Evolutionary conservation across 1,284 basidiomycete genomes (phyloP).

Genomic region (Ceratobasidium sp.): DNA sequence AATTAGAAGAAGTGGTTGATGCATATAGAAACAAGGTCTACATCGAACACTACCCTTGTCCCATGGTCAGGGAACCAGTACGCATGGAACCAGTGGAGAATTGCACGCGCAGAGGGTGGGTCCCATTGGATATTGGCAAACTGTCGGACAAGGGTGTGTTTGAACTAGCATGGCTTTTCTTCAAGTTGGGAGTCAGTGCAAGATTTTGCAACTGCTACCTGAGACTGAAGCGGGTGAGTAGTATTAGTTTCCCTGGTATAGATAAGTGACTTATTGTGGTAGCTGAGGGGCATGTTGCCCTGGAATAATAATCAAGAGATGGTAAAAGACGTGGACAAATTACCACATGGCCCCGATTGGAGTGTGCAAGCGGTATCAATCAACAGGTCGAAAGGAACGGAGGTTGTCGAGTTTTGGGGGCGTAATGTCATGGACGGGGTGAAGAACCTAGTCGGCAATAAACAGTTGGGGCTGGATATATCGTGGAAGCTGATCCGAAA

Average conservation of each 20-base stretch:
- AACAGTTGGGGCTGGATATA: constrained; percentile 17
- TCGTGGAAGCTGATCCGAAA: constrained; percentile 10
- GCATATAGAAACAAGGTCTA: too few species aligned
- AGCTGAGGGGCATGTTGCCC: background rate
- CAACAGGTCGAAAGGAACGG: constrained; percentile 45
- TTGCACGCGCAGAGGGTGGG: background rate
- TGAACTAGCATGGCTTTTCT: constrained; percentile 3
- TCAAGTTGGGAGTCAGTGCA: constrained; percentile 2
- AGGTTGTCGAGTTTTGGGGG: constrained; percentile 53
- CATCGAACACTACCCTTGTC: background rate
- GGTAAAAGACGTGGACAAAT: constrained; percentile 30
- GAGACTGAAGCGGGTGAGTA: constrained; percentile 7
- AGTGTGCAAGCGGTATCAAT: constrained; percentile 34
- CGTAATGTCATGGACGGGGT: constrained; percentile 52
- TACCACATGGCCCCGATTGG: constrained; percentile 21
- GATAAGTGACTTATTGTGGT: background rate
- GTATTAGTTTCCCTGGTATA: background rate
- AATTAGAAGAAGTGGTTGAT: too few species aligned
- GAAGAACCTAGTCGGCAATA: constrained; percentile 51
- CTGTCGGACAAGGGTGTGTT: background rate
- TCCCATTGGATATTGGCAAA: background rate
- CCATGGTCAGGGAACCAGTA: background rate
- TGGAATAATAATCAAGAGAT: constrained; percentile 11
- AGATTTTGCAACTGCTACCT: background rate
- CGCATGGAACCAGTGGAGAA: too few species aligned